phyloP scores from a whole-genome alignment of 306 rosid genomes.

The Glycine tomentella region DNA sequence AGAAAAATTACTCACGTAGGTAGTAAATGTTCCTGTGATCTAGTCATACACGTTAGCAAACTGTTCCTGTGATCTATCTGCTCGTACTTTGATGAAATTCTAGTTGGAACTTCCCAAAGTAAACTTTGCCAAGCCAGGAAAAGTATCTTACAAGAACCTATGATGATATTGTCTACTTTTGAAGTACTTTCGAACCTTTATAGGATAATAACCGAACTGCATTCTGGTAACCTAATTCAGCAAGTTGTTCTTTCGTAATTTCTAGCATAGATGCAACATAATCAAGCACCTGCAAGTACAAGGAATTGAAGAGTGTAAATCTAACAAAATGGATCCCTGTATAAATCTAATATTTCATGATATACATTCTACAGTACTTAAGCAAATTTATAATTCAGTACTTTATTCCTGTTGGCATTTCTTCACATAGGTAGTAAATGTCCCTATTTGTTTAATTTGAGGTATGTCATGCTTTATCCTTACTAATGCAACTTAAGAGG shows the following conservation, averaged over 20 bases:
- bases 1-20: neutral
- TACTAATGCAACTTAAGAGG: no score
- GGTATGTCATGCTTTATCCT: no score
- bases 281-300: conserved; percentile 53
- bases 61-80: conserved; percentile 9
- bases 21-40: conserved; percentile 2
- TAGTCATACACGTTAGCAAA: neutral
- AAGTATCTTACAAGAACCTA: neutral
- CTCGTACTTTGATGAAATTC: neutral
- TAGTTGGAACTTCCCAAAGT: no score
- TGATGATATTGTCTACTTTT: conserved; percentile 19
- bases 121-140: no score
- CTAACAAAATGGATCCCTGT: neutral
- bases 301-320: conserved; percentile 25
- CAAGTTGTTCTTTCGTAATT: conserved; percentile 48
- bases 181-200: conserved; percentile 49
- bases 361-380: no score
- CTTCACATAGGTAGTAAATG: no score
- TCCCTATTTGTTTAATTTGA: no score
- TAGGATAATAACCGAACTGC: conserved; percentile 50
- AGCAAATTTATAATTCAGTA: no score
- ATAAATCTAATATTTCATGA: neutral
- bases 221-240: conserved; percentile 50
- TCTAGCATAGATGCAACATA: conserved; percentile 57
- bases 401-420: no score